phyloP scores from a whole-genome alignment of 495 filamentous ascomycete genomes.

The Venustampulla echinocandica region DNA sequence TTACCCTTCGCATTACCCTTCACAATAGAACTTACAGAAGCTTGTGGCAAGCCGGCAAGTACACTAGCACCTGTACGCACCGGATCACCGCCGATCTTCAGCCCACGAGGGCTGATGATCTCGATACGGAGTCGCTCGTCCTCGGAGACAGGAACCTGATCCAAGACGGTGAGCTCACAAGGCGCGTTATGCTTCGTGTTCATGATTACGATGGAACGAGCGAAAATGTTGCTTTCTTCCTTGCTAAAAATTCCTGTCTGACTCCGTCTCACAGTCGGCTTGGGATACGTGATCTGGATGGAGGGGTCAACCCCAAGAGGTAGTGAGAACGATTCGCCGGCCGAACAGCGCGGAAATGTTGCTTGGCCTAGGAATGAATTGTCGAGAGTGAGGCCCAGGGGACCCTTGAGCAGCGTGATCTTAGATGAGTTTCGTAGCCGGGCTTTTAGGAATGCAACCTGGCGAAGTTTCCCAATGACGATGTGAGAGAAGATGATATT shows the following conservation, averaged over 20 bases:
- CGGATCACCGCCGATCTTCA: slow-evolving; percentile 36
- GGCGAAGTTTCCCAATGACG: slow-evolving; percentile 57
- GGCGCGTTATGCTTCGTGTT: slow-evolving; percentile 44
- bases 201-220: slow-evolving; percentile 45
- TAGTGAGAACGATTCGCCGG: slow-evolving; percentile 52
- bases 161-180: slow-evolving; percentile 48
- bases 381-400: slow-evolving; percentile 57
- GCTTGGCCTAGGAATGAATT: slow-evolving; percentile 58
- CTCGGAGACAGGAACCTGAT: slow-evolving; percentile 60
- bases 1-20: background rate
- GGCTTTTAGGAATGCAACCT: slow-evolving; percentile 58
- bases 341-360: slow-evolving; percentile 45
- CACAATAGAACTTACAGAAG: slow-evolving; percentile 2
- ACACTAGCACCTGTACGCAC: slow-evolving; percentile 29
- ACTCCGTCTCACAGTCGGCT: slow-evolving; percentile 48
- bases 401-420: slow-evolving; percentile 51
- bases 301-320: slow-evolving; percentile 58
- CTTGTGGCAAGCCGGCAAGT: slow-evolving; percentile 7
- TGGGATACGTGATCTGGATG: slow-evolving; percentile 52
- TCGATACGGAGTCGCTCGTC: slow-evolving; percentile 52
- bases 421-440: slow-evolving; percentile 49
- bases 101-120: slow-evolving; percentile 42
- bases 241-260: slow-evolving; percentile 45
- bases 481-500: slow-evolving; percentile 42
- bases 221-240: slow-evolving; percentile 51